Evolutionary conservation across 352 stramenopile species (phyloP).

Genomic region (Thalassiosira exigua): DNA sequence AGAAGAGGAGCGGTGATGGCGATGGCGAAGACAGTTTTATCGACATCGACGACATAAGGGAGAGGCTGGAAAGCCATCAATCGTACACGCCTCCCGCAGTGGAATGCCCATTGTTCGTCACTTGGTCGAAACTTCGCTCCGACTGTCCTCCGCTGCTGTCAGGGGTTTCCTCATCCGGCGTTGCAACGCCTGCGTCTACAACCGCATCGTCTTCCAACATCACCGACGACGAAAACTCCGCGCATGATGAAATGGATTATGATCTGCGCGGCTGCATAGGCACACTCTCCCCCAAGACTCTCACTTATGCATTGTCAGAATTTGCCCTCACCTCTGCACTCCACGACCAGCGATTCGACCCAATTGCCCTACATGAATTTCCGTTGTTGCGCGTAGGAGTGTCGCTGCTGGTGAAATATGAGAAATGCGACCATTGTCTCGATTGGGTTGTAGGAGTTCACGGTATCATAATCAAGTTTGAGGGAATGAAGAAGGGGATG

Average conservation of each 20-base stretch:
- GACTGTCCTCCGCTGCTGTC: not conserved
- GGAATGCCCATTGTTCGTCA: slow-evolving; percentile 78
- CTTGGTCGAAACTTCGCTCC: slow-evolving; percentile 67
- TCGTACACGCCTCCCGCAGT: slow-evolving; percentile 29
- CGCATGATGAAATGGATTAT: slow-evolving; percentile 37
- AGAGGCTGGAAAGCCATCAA: not conserved
- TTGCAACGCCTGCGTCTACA: slow-evolving; percentile 20
- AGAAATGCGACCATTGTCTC: slow-evolving; percentile 66
- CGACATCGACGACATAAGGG: slow-evolving; percentile 8
- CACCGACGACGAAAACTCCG: slow-evolving; percentile 13
- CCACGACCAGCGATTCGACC: slow-evolving; percentile 71
- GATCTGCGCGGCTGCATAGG: slow-evolving; percentile 80
- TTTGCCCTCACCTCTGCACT: slow-evolving; percentile 76
- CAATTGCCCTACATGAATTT: slow-evolving; percentile 67
- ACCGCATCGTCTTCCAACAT: slow-evolving; percentile 26
- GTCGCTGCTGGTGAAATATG: slow-evolving; percentile 77
- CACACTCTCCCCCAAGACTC: slow-evolving; percentile 50
- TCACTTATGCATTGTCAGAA: slow-evolving; percentile 60
- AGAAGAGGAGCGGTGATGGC: not conserved
- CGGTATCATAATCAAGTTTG: slow-evolving; percentile 79
- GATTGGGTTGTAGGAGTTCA: slow-evolving; percentile 82
- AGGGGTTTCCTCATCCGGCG: slow-evolving; percentile 5
- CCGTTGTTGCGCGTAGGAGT: slow-evolving; percentile 67
- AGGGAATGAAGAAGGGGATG: slow-evolving; percentile 5
- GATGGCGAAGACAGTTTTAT: slow-evolving; percentile 10